These are phyloP conservation scores for Aspergillus sp. DNA, from an alignment of 2,329 filamentous ascomycete genomes.

Conservation along the genomic window DNA sequence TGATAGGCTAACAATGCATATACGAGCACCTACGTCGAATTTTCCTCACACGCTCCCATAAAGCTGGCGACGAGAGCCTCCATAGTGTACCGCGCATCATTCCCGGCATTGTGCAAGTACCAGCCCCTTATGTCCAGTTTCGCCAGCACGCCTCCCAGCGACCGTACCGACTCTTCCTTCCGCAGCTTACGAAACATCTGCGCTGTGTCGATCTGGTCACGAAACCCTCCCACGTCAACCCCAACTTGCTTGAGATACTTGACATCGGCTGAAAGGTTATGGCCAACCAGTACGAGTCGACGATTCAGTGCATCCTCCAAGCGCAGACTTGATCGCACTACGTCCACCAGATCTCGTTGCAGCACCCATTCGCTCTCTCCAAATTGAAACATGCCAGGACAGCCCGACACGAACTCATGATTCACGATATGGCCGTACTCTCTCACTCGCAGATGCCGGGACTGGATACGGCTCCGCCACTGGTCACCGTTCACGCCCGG, in stretches of 20 bases:
- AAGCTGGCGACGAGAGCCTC: constrained; percentile 65
- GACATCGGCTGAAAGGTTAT: constrained; percentile 70
- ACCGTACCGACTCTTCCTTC: constrained; percentile 54
- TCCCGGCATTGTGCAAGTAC: constrained; percentile 82
- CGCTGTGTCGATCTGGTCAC: constrained; percentile 73
- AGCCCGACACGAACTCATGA: constrained; percentile 67
- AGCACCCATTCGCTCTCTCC: constrained; percentile 60
- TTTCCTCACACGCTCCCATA: neutral
- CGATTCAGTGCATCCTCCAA: constrained; percentile 42
- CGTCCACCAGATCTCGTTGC: constrained; percentile 46
- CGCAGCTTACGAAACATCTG: constrained; percentile 67
- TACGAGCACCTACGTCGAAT: neutral
- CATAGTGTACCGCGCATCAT: constrained; percentile 80
- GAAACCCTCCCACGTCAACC: constrained; percentile 54
- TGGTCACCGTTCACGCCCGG: constrained; percentile 64
- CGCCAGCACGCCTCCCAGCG: constrained; percentile 63
- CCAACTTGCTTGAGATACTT: constrained; percentile 66
- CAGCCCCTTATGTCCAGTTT: constrained; percentile 64
- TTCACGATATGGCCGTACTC: constrained; percentile 72
- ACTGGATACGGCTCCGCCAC: constrained; percentile 69
- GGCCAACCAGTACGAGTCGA: constrained; percentile 76
- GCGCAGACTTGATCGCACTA: constrained; percentile 58
- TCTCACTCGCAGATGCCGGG: constrained; percentile 73
- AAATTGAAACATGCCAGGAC: constrained; percentile 75
- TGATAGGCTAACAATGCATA: neutral